These are phyloP conservation scores for Chalciporus piperatus DNA, from an alignment of 768 basidiomycete genomes.

Conservation along the genomic window DNA sequence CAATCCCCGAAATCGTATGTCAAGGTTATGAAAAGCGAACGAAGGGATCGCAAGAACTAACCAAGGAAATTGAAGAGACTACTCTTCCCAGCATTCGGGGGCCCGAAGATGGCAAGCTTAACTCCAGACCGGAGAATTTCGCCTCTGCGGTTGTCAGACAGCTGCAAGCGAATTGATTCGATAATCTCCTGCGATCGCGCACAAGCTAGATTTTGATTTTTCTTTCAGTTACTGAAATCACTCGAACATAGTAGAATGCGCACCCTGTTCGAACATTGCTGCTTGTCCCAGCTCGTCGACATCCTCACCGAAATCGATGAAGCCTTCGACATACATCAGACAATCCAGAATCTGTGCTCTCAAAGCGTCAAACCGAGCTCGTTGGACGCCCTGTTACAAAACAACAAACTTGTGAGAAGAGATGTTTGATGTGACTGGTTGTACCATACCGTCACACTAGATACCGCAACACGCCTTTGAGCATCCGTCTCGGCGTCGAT, in stretches of 20 bases:
- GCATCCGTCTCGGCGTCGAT: slow-evolving; percentile 86
- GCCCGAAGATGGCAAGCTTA: slow-evolving; percentile 84
- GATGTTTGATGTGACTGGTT: not conserved
- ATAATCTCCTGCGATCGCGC: slow-evolving; percentile 48
- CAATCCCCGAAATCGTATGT: not conserved
- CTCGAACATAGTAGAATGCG: slow-evolving; percentile 5
- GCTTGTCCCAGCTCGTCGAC: slow-evolving; percentile 76
- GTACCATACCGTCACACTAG: slow-evolving; percentile 62
- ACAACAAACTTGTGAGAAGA: not conserved
- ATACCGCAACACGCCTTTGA: slow-evolving; percentile 72
- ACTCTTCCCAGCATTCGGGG: slow-evolving; percentile 94
- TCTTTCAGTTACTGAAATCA: not conserved
- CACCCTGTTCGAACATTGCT: slow-evolving; percentile 73
- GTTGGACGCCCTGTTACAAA: slow-evolving; percentile 55
- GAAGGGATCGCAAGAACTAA: slow-evolving; percentile 24
- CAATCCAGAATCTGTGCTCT: slow-evolving; percentile 66
- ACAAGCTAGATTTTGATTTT: slow-evolving; percentile 42
- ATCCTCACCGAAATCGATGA: slow-evolving; percentile 92
- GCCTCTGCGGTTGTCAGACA: slow-evolving; percentile 71
- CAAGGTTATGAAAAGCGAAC: not conserved
- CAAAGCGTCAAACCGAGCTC: slow-evolving; percentile 59
- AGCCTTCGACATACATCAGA: slow-evolving; percentile 77
- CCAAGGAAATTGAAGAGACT: slow-evolving; percentile 84
- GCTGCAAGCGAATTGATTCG: slow-evolving; percentile 48
- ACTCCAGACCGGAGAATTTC: slow-evolving; percentile 84